A percentile compares a stretch with the other conserved stretches of the same genome.
Conservation (phyloP, 2,329 filamentous ascomycete genomes). For the Talaromyces islandicus region DNA sequence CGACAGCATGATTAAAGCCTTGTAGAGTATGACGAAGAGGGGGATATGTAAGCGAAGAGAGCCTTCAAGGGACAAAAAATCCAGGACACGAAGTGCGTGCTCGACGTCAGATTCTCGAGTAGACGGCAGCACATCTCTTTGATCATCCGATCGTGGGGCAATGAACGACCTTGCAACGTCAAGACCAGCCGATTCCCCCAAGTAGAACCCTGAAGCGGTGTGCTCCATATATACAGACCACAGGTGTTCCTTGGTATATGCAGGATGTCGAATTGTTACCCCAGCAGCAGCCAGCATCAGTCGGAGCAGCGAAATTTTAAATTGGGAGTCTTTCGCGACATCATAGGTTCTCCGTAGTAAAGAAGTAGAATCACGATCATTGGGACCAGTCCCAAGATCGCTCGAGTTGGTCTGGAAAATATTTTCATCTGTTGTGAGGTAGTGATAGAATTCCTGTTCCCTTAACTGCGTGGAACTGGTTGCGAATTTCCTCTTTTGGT, state of each 20-base stretch:
- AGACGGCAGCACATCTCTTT: conserved; percentile 5
- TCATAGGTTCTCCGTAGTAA: conserved; percentile 39
- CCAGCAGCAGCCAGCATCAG: conserved; percentile 35
- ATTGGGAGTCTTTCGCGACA: conserved; percentile 22
- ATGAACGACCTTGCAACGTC: conserved; percentile 34
- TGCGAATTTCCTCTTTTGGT: conserved; percentile 21
- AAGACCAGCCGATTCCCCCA: conserved; percentile 29
- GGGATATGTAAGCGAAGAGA: conserved; percentile 38
- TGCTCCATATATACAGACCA: conserved; percentile 29
- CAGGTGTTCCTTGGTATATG: conserved; percentile 30
- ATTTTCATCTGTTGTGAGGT: conserved; percentile 1
- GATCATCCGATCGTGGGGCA: conserved; percentile 11
- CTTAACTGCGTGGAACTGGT: background rate
- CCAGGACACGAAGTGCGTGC: conserved; percentile 35
- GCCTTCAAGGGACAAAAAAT: conserved; percentile 37
- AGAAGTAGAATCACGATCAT: conserved; percentile 34
- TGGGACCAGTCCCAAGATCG: conserved; percentile 31
- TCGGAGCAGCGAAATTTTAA: conserved; percentile 21
- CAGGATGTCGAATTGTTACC: conserved; percentile 30
- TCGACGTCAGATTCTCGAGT: conserved; percentile 24
- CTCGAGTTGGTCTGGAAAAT: conserved; percentile 3
- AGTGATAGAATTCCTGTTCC: background rate
- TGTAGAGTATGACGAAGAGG: conserved; percentile 42
- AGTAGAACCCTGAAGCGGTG: conserved; percentile 25
- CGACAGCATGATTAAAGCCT: conserved; percentile 26